phyloP scores from a whole-genome alignment of 768 basidiomycete genomes.

The Cystofilobasidium macerans region DNA sequence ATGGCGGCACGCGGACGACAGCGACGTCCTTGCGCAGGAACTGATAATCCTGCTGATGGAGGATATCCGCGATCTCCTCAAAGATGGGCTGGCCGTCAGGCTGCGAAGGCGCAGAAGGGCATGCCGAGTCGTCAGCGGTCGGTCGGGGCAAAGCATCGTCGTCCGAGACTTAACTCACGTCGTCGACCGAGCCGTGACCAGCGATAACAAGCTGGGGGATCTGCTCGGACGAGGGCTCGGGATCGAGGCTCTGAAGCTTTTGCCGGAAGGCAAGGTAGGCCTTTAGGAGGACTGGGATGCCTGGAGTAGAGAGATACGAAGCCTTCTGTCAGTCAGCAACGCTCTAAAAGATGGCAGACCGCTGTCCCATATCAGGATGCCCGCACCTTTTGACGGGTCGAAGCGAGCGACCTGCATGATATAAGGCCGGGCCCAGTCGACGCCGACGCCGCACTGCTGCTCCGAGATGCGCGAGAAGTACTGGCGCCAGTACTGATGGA shows the following conservation, averaged over 20 bases:
- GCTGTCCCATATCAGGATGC: conserved; percentile 43
- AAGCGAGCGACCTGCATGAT: conserved; percentile 88
- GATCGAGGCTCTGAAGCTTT: conserved; percentile 41
- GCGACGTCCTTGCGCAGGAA: conserved; percentile 44
- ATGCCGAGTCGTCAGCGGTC: not conserved
- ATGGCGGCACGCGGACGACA: conserved; percentile 70
- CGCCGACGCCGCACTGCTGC: conserved; percentile 34
- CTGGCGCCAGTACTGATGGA: conserved; percentile 35
- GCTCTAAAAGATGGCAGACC: not conserved
- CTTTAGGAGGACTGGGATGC: conserved; percentile 43
- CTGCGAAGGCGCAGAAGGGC: not conserved
- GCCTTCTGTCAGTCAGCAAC: not conserved
- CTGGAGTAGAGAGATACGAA: conserved; percentile 16
- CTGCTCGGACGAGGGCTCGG: not conserved
- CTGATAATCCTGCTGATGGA: conserved; percentile 31
- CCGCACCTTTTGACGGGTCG: conserved; percentile 65
- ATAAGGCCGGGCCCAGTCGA: conserved; percentile 56
- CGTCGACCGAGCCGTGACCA: conserved; percentile 23
- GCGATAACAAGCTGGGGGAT: conserved; percentile 39
- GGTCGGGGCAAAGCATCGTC: not conserved
- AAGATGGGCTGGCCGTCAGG: conserved; percentile 59
- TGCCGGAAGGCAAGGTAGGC: conserved; percentile 75
- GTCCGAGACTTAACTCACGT: not conserved
- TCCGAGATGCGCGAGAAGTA: conserved; percentile 33
- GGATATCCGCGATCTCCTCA: conserved; percentile 46